These are phyloP conservation scores for Trichophyton rubrum DNA, from an alignment of 2,329 filamentous ascomycete genomes.

Conservation along the genomic window DNA sequence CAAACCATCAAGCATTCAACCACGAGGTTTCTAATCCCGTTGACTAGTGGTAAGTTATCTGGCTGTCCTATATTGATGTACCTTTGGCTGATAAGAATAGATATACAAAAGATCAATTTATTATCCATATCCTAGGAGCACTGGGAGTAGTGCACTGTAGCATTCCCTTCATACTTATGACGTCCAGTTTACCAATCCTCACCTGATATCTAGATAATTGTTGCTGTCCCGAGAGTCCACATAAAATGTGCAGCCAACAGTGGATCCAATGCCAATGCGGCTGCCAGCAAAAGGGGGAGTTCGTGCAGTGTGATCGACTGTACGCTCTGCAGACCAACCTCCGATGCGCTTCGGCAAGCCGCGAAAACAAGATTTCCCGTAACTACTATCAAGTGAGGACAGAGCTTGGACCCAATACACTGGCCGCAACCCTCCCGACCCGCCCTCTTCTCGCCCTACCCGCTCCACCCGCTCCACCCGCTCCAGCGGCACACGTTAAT, in stretches of 20 bases:
- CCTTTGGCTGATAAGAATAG: neutral
- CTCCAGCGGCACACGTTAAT: no score
- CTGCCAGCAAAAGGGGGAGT: neutral
- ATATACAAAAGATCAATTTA: neutral
- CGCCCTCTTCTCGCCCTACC: no score
- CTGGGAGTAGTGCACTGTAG: no score
- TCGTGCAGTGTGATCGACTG: neutral
- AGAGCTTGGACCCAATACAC: neutral
- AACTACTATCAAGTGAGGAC: neutral
- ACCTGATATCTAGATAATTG: no score
- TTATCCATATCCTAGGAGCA: no score
- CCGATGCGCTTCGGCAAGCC: neutral
- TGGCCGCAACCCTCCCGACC: neutral
- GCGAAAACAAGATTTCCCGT: neutral
- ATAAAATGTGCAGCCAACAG: neutral
- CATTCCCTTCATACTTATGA: no score
- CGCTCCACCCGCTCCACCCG: no score
- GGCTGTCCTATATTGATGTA: neutral
- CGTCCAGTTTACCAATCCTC: no score
- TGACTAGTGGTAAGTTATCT: no score
- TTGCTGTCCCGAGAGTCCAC: no score
- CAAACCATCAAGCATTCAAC: no score
- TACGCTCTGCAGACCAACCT: neutral
- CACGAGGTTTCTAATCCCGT: no score
- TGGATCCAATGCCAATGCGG: neutral